Conservation (phyloP, 1,284 basidiomycete species). For the Pseudozyma tsukubaensis region DNA sequence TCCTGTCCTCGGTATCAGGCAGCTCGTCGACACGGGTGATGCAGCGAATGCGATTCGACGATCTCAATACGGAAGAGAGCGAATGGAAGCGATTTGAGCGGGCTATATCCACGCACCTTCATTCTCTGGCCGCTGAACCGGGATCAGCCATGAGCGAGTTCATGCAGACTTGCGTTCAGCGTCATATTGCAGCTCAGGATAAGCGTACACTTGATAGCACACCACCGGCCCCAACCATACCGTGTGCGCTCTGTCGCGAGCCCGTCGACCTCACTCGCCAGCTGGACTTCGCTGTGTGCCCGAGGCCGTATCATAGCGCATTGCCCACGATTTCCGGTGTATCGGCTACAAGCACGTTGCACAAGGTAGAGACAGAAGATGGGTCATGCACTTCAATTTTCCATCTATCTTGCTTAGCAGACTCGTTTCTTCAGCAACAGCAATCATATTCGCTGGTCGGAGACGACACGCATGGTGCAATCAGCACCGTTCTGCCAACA, state of each 20-base stretch:
- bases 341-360: not conserved
- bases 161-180: conserved; percentile 34
- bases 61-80: conserved; percentile 32
- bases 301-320: conserved; percentile 8
- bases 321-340: not conserved
- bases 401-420: conserved; percentile 79
- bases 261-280: conserved; percentile 31
- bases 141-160: conserved; percentile 21
- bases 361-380: not conserved
- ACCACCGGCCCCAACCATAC: conserved; percentile 2
- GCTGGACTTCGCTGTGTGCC: conserved; percentile 36
- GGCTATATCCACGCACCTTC: conserved; percentile 2
- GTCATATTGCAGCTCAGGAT: conserved; percentile 34
- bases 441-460: not conserved
- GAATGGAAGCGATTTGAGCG: conserved; percentile 37
- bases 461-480: not conserved
- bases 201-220: conserved; percentile 14
- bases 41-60: conserved; percentile 32
- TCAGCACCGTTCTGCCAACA: conserved; percentile 42
- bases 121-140: not conserved
- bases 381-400: conserved; percentile 73
- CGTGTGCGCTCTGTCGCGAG: conserved; percentile 27
- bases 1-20: too few species aligned
- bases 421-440: conserved; percentile 72
- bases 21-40: not conserved